Evolutionary conservation across 2,329 filamentous ascomycete species (phyloP).

Genomic region (Cladosporium velox): DNA sequence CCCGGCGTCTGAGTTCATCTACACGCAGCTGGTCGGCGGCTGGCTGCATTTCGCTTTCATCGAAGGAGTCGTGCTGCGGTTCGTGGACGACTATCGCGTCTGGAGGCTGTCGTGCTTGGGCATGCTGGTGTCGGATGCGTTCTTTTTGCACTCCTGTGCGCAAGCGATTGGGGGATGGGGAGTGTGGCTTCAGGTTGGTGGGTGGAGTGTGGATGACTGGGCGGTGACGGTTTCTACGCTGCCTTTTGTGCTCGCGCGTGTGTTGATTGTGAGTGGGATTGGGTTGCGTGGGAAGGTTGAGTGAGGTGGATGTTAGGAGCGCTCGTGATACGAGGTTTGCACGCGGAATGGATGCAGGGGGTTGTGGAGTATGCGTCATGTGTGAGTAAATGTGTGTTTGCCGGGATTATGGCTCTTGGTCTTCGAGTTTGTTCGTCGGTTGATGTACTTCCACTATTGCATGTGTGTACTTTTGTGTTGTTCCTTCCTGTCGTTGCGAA

Average conservation of each 20-base stretch:
- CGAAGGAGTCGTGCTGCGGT: conserved; percentile 32
- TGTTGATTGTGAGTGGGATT: conserved; percentile 32
- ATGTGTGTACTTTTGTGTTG: background rate
- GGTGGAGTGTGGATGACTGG: conserved; percentile 35
- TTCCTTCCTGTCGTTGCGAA: background rate
- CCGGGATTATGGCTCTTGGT: background rate
- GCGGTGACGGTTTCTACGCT: conserved; percentile 31
- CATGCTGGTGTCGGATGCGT: conserved; percentile 32
- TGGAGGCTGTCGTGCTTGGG: conserved; percentile 34
- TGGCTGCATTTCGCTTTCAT: conserved; percentile 35
- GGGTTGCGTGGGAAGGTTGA: conserved; percentile 27
- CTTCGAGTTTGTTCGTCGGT: no score
- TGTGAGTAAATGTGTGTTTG: background rate
- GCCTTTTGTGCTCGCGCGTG: conserved; percentile 34
- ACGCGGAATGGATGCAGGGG: background rate
- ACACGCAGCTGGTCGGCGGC: conserved; percentile 34
- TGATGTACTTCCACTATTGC: background rate
- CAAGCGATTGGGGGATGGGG: conserved; percentile 35
- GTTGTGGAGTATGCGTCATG: background rate
- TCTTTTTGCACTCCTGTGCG: conserved; percentile 32
- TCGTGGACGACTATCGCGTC: conserved; percentile 34
- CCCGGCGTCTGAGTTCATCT: conserved; percentile 31
- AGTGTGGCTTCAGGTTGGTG: conserved; percentile 26
- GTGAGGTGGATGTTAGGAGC: background rate
- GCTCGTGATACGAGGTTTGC: background rate